Conservation (phyloP, 306 rosid species). For the Clitoria ternatea region DNA sequence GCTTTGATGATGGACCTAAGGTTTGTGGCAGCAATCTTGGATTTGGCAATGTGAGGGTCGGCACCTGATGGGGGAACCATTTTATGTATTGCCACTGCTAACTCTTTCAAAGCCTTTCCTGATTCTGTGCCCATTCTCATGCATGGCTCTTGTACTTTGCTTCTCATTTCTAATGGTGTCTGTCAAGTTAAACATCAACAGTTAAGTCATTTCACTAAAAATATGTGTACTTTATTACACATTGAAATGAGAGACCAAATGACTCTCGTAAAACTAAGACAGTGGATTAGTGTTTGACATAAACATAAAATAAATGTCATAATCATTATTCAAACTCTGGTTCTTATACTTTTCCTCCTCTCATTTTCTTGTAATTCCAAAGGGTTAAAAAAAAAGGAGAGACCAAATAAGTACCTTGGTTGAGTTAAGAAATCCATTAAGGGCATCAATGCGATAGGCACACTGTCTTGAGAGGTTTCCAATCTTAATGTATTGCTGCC, state of each 20-base stretch:
- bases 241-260: no score
- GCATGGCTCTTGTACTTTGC: constrained; percentile 40
- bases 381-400: background rate
- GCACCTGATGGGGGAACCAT: constrained; percentile 29
- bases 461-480: constrained; percentile 48
- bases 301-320: no score
- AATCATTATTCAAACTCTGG: no score
- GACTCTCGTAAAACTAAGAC: no score
- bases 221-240: background rate
- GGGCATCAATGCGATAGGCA: constrained; percentile 45
- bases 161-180: constrained; percentile 24
- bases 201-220: background rate
- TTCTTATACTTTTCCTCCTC: no score
- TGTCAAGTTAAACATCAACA: background rate
- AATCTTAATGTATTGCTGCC: constrained; percentile 48
- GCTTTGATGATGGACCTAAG: constrained; percentile 21
- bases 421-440: constrained; percentile 33
- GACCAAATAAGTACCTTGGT: constrained; percentile 4
- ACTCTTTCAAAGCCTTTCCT: constrained; percentile 34
- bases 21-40: constrained; percentile 22
- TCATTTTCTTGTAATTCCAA: no score
- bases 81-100: constrained; percentile 29
- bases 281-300: no score
- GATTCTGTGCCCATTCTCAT: constrained; percentile 33
- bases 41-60: constrained; percentile 20